Base-by-base conservation (phyloP, 202 grass and related monocot genomes). In the Saccharum hybrid region DNA sequence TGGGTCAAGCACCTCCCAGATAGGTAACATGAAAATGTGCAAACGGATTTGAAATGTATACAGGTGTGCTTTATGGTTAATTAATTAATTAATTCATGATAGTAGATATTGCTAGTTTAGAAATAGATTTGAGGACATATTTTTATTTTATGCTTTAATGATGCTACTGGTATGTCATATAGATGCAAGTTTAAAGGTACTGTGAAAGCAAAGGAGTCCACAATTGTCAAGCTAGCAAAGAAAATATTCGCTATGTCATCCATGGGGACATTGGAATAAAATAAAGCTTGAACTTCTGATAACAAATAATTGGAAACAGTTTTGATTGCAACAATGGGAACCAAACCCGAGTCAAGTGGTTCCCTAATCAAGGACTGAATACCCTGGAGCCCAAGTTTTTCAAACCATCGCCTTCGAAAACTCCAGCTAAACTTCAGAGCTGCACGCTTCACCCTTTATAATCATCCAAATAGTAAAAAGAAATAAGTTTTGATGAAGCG, bases 261-360 rank as follows among this genome's bases (percentile, higher is more conserved):
- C 37, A 74, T 45, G 28, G 11, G 11, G 14, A 39, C 48, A 40
- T 82, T 28, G 19, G 82, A 46, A 85, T 84, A 76, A 71, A 71
- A 40, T 83, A 86, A 75, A 87, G 69, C 72, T 43, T 76, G 61
- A 74, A 85, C 63, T 82, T 91, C 62, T 85, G 73, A 72, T 78
- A 71, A 72, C 86, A 89, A 89, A 94, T 92, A 78, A 94, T 91
- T 89, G 78, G 83, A 45, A 57, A 3, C 52, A 10, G 2, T 56
- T 56, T 56, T 8, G 52, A 8, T 56, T 54, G n/a, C 19, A 21
- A 57, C 19, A 21, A 21, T 22, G 2, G 6, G 7, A 56, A 56
- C 52, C 52, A 56, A 56, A 52, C 16, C 1, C 0, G 5, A 52
- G 49, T 56, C 18, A 56, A n/a, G 18, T 56, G 18, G 52, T 51